Base-by-base conservation (phyloP, 768 basidiomycete genomes). In the Termitomyces sp. region DNA sequence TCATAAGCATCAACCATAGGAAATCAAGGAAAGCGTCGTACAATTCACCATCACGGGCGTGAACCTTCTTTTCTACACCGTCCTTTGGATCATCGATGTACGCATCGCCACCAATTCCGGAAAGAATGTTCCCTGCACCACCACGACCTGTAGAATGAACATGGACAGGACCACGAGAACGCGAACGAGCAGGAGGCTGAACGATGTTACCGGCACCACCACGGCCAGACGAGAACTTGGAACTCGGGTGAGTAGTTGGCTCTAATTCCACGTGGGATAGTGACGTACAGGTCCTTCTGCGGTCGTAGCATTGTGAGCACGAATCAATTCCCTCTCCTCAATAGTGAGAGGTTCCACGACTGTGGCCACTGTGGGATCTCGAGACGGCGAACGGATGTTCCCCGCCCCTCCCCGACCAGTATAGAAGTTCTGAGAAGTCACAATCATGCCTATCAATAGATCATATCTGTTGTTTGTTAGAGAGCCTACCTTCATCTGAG, bases 331-430 rank as follows among this genome's bases (percentile, higher is more conserved):
- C 11, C 73, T 69, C n/a, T 72, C 63, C 59, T 81, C 78, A 50
- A 63, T 61, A 11, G 71, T 63, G 21, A 71, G 70, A 1, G 64
- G 62, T 46, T 69, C 71, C 14, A 67, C 56, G 17, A 62, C 63
- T 37, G 63, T 60, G 1, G 68, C 64, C 52, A 52, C 52, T 14
- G 32, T 30, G 17, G 62, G 63, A 40, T 84, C 85, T 35, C 84
- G 81, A 23, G 89, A 90, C 0, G 85, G 85, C 2, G 90, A 88
- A 55, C 89, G 84, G 50, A 94, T 84, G 76, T 95, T 95, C 9
- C 92, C 93, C 8, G 80, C 80, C 16, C 93, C 93, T 27, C 93
- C 92, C 50, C 91, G 83, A 11, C 93, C 93, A 42, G 79, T 79
- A 19, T 82, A 84, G 60, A 72, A 75, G 17, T 77, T 56, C 73